Evolutionary conservation across 2,329 filamentous ascomycete genomes (phyloP).

Genomic region (Gremmenia infestans): DNA sequence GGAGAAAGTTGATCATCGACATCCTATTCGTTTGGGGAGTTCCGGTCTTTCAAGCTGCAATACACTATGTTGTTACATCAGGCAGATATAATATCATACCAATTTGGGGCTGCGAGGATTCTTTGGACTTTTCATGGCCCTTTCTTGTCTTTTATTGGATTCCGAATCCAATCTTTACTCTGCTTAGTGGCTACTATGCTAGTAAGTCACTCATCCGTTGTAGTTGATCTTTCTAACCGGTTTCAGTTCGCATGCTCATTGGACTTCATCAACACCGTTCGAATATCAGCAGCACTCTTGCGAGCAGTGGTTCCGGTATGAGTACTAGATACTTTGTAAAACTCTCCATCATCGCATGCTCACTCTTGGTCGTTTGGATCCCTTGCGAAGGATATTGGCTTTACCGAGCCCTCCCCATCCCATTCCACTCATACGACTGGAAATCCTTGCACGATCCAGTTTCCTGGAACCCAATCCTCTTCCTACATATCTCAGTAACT

Average conservation of each 20-base stretch:
- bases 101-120: constrained; percentile 53
- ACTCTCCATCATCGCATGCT: constrained; percentile 51
- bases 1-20: constrained; percentile 45
- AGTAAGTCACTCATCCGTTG: constrained; percentile 37
- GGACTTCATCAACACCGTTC: constrained; percentile 57
- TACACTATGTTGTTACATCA: constrained; percentile 56
- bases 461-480: constrained; percentile 44
- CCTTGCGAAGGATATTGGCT: constrained; percentile 50
- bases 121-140: constrained; percentile 52
- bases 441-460: constrained; percentile 42
- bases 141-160: constrained; percentile 48
- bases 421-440: constrained; percentile 46
- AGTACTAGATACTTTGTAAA: constrained; percentile 58
- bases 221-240: constrained; percentile 10
- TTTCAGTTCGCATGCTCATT: constrained; percentile 50
- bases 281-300: constrained; percentile 52
- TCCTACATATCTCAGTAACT: constrained; percentile 36
- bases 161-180: constrained; percentile 51
- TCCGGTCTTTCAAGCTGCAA: constrained; percentile 49
- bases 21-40: constrained; percentile 49
- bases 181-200: constrained; percentile 51
- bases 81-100: constrained; percentile 53
- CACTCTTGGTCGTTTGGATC: constrained; percentile 45
- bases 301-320: constrained; percentile 43
- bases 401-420: constrained; percentile 38